These are phyloP conservation scores for Gymnopus androsaceus DNA, from an alignment of 1,284 basidiomycete species.

Conservation along the genomic window DNA sequence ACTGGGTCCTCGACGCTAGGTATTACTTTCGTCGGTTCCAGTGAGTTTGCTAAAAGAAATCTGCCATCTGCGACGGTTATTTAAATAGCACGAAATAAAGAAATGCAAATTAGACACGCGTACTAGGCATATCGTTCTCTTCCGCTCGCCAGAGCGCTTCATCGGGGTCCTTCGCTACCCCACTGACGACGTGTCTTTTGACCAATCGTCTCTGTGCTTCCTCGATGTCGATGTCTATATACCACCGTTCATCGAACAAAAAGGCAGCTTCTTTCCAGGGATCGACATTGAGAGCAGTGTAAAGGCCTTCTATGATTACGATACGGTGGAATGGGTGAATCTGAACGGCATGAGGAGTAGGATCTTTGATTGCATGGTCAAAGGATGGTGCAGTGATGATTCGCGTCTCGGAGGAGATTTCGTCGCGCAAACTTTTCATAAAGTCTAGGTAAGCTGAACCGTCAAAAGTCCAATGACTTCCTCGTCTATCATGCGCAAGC, in stretches of 20 bases:
- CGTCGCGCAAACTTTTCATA: slow-evolving; percentile 51
- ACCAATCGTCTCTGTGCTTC: slow-evolving; percentile 71
- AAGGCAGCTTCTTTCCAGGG: slow-evolving; percentile 75
- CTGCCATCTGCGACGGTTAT: slow-evolving; percentile 46
- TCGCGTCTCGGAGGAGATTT: slow-evolving; percentile 28
- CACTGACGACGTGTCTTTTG: slow-evolving; percentile 72
- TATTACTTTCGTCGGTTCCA: slow-evolving; percentile 57
- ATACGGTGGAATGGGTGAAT: slow-evolving; percentile 70
- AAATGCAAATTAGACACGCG: slow-evolving; percentile 27
- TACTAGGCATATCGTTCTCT: slow-evolving; percentile 78
- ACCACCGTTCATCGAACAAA: slow-evolving; percentile 79
- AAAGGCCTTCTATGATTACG: slow-evolving; percentile 84
- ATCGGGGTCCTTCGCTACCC: slow-evolving; percentile 65
- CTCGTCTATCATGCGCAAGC: slow-evolving; percentile 66
- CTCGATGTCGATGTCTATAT: slow-evolving; percentile 63
- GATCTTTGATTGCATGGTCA: slow-evolving; percentile 71
- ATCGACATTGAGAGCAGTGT: slow-evolving; percentile 69
- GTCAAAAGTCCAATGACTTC: slow-evolving; percentile 78
- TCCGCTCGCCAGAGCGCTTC: slow-evolving; percentile 74
- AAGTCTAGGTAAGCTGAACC: slow-evolving; percentile 66
- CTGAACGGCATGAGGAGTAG: slow-evolving; percentile 51
- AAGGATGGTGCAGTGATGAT: slow-evolving; percentile 73
- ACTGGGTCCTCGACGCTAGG: slow-evolving; percentile 49
- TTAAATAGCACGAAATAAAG: slow-evolving; percentile 4
- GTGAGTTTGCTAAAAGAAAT: slow-evolving; percentile 56